Evolutionary conservation across 352 stramenopile genomes (phyloP).

Genomic region (Thraustochytrium sp.): DNA sequence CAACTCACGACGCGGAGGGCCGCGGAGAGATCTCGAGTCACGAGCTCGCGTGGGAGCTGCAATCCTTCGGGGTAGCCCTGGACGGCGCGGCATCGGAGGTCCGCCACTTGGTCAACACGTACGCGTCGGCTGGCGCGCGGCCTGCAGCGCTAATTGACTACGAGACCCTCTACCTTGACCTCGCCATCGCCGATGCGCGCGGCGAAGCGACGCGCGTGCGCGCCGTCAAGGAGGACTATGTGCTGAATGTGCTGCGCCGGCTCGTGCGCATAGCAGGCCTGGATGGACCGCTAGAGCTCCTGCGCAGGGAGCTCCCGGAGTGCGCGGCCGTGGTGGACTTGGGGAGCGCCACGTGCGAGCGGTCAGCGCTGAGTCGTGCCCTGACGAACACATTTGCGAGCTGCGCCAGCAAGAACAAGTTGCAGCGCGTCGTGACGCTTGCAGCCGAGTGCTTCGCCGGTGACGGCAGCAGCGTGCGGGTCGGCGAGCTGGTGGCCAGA

Average conservation of each 20-base stretch:
- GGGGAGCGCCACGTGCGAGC: too few relatives aligned
- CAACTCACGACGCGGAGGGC: not conserved
- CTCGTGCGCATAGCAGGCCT: too few relatives aligned
- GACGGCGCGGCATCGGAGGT: not conserved
- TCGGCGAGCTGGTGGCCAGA: not conserved
- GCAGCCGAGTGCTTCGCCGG: too few relatives aligned
- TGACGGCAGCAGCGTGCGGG: not conserved
- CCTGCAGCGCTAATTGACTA: not conserved
- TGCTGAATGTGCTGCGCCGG: not conserved
- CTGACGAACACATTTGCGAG: not conserved
- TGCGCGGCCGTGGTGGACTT: not conserved
- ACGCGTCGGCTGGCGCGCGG: not conserved
- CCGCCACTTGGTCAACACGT: not conserved
- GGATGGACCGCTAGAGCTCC: not conserved
- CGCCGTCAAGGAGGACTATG: not conserved
- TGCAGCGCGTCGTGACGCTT: not conserved
- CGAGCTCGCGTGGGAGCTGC: constrained; percentile 36
- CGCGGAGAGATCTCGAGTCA: not conserved
- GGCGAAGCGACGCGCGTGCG: not conserved
- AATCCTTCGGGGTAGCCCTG: not conserved
- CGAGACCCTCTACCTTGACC: not conserved
- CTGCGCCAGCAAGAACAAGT: not conserved
- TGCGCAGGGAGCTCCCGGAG: not conserved
- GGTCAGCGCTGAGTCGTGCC: not conserved
- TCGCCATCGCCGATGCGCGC: not conserved